A percentile compares a stretch with the other conserved stretches of the same genome.
These are phyloP conservation scores for Diplodia scrobiculata DNA, from an alignment of 2,329 filamentous ascomycete species.

Conservation along the genomic window DNA sequence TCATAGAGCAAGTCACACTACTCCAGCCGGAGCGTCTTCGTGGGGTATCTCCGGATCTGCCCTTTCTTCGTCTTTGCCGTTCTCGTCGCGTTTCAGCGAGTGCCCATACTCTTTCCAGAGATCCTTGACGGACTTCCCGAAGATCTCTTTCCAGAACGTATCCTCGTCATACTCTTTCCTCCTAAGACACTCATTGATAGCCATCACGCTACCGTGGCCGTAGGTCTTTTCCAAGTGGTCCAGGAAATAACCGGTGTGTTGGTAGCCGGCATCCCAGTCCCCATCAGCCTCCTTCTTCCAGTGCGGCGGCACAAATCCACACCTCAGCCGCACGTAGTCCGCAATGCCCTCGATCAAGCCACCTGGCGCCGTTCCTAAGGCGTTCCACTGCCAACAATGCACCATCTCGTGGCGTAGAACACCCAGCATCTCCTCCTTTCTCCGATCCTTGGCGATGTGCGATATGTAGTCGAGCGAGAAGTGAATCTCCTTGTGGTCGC, in stretches of 20 bases:
- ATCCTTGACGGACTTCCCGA: constrained; percentile 65
- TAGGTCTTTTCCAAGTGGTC: constrained; percentile 75
- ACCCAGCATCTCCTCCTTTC: constrained; percentile 69
- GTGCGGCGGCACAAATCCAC: constrained; percentile 74
- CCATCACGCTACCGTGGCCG: constrained; percentile 54
- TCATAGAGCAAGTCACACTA: neutral
- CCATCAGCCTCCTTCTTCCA: constrained; percentile 66
- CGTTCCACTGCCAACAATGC: constrained; percentile 88
- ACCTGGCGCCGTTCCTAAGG: constrained; percentile 56
- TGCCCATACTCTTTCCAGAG: constrained; percentile 74
- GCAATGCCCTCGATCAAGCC: constrained; percentile 89
- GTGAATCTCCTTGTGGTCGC: constrained; percentile 91
- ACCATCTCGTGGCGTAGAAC: constrained; percentile 92
- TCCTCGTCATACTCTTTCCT: constrained; percentile 45
- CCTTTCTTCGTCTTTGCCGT: constrained; percentile 5
- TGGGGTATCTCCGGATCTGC: neutral
- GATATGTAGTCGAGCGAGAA: constrained; percentile 76
- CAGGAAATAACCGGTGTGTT: constrained; percentile 88
- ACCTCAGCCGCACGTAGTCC: constrained; percentile 83
- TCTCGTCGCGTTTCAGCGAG: constrained; percentile 42
- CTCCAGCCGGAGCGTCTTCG: constrained; percentile 7
- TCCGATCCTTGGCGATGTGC: constrained; percentile 40
- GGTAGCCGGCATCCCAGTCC: constrained; percentile 87
- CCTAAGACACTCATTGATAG: constrained; percentile 68
- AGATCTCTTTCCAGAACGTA: constrained; percentile 67